phyloP scores from a whole-genome alignment of 2,329 filamentous ascomycete species.

The Penicillium expansum region DNA sequence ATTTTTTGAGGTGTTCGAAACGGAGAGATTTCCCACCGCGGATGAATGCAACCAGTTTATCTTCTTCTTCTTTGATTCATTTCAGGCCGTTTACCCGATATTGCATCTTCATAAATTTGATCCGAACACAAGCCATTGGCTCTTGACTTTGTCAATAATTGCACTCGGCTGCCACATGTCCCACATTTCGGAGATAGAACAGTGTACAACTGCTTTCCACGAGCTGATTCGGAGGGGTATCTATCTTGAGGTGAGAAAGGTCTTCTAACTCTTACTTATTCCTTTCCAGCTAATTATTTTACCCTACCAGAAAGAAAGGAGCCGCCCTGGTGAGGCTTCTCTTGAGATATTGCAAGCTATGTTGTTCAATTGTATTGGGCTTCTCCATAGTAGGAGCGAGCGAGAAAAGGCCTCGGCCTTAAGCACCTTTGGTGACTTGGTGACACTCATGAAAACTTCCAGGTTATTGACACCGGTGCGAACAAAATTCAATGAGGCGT shows the following conservation, averaged over 20 bases:
- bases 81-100: slow-evolving; percentile 43
- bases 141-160: slow-evolving; percentile 40
- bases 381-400: slow-evolving; percentile 29
- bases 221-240: slow-evolving; percentile 44
- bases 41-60: slow-evolving; percentile 33
- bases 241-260: slow-evolving; percentile 31
- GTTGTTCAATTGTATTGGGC: slow-evolving; percentile 35
- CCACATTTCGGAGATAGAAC: slow-evolving; percentile 26
- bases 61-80: slow-evolving; percentile 38
- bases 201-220: slow-evolving; percentile 37
- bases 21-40: slow-evolving; percentile 29
- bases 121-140: slow-evolving; percentile 39
- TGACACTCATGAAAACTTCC: slow-evolving; percentile 27
- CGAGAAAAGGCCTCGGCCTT: slow-evolving; percentile 25
- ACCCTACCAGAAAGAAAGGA: slow-evolving; percentile 28
- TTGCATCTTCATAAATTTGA: slow-evolving; percentile 41
- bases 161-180: slow-evolving; percentile 42
- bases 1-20: slow-evolving; percentile 34
- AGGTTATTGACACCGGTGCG: slow-evolving; percentile 11
- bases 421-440: slow-evolving; percentile 30
- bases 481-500: slow-evolving; percentile 1
- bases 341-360: slow-evolving; percentile 33
- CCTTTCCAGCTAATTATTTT: not conserved
- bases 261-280: not conserved
- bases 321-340: slow-evolving; percentile 8